phyloP scores from a whole-genome alignment of 2,329 filamentous ascomycete species.

The Ophiostoma ulmi region DNA sequence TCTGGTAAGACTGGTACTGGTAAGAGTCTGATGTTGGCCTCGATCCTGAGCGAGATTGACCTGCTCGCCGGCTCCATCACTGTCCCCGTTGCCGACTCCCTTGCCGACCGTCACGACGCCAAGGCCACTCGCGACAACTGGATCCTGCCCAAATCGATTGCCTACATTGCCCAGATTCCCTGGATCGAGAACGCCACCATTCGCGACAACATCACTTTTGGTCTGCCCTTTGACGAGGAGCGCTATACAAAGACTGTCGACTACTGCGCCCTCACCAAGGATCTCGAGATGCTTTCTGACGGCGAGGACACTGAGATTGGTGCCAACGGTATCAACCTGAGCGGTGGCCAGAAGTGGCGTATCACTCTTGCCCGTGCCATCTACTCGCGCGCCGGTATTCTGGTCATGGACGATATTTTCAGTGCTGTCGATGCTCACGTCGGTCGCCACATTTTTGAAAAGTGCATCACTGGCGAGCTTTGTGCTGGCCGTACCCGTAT shows the following conservation, averaged over 20 bases:
- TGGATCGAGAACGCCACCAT: conserved; percentile 83
- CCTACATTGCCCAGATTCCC: conserved; percentile 72
- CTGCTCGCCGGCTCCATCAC: conserved; percentile 58
- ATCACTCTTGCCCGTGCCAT: conserved; percentile 73
- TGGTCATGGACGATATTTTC: conserved; percentile 80
- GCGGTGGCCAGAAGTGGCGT: conserved; percentile 78
- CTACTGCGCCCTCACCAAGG: conserved; percentile 69
- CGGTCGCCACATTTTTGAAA: conserved; percentile 71
- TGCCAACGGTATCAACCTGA: conserved; percentile 77
- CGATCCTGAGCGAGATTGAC: conserved; percentile 71
- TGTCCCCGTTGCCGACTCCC: conserved; percentile 46
- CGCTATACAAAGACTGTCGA: conserved; percentile 66
- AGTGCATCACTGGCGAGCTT: conserved; percentile 67
- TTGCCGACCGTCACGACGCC: conserved; percentile 54
- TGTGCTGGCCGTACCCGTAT: conserved; percentile 67
- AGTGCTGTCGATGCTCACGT: conserved; percentile 78
- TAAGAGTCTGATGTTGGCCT: conserved; percentile 68
- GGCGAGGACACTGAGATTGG: conserved; percentile 78
- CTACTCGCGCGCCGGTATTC: conserved; percentile 70
- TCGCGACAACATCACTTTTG: conserved; percentile 73
- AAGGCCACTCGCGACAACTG: conserved; percentile 61
- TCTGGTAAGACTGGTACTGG: conserved; percentile 73
- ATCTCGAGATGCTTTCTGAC: conserved; percentile 69
- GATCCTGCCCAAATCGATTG: conserved; percentile 64
- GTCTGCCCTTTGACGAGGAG: conserved; percentile 61